phyloP scores from a whole-genome alignment of 176 grass and related monocot species.

The Oryza glaberrima region DNA sequence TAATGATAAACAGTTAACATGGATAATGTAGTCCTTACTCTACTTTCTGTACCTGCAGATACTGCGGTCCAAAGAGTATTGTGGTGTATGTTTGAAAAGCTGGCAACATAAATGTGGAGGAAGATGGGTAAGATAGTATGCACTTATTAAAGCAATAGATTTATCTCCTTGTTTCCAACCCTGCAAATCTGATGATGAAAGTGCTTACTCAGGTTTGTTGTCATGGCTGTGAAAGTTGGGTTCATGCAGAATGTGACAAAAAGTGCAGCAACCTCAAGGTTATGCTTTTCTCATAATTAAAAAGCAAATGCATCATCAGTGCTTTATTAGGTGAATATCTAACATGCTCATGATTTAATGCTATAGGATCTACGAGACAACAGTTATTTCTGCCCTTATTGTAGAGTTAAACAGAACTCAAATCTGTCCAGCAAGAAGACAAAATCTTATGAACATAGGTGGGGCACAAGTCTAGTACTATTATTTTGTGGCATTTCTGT shows the following conservation, averaged over 20 bases:
- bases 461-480: constrained; percentile 13
- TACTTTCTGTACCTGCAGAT: constrained; percentile 55
- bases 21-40: constrained; percentile 8
- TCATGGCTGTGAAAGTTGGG: constrained; percentile 75
- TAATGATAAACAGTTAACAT: constrained; percentile 1
- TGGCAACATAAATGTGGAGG: constrained; percentile 49
- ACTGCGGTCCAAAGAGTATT: constrained; percentile 61
- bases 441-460: constrained; percentile 68
- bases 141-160: constrained; percentile 25
- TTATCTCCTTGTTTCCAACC: constrained; percentile 23
- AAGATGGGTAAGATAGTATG: constrained; percentile 77
- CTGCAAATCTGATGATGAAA: constrained; percentile 37
- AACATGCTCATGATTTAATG: constrained; percentile 52
- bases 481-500: not conserved
- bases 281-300: constrained; percentile 32
- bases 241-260: constrained; percentile 86
- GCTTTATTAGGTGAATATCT: constrained; percentile 31
- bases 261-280: constrained; percentile 72
- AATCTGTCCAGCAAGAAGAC: constrained; percentile 47
- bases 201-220: constrained; percentile 69
- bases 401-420: constrained; percentile 58
- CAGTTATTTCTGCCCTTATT: constrained; percentile 71
- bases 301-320: not conserved
- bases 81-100: constrained; percentile 92
- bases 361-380: constrained; percentile 64